Evolutionary conservation across 805 yeast genomes (phyloP).

Genomic region (Starmerella kuoi): DNA sequence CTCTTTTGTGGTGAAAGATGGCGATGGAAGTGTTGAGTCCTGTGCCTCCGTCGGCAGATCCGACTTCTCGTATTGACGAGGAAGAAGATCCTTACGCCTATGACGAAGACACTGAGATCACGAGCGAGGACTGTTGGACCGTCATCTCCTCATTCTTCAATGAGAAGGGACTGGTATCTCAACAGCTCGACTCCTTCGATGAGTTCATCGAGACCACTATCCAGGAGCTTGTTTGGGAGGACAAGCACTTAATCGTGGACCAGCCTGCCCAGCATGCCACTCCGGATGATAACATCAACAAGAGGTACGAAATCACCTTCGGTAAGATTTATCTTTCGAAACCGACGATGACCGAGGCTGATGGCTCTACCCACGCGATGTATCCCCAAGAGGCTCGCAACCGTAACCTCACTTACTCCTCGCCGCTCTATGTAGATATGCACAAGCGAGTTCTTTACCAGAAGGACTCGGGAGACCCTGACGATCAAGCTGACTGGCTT

Average conservation of each 20-base stretch:
- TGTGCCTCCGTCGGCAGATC: conserved; percentile 10
- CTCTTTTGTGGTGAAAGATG: conserved; percentile 9
- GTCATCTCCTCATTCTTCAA: conserved; percentile 92
- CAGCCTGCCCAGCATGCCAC: conserved; percentile 97
- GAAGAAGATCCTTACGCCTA: conserved; percentile 37
- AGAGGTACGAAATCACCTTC: conserved; percentile 91
- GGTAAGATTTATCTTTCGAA: conserved; percentile 93
- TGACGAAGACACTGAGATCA: conserved; percentile 61
- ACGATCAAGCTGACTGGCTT: conserved; percentile 45
- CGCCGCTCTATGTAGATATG: conserved; percentile 94
- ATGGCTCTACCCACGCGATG: conserved; percentile 98
- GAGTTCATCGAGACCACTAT: conserved; percentile 94
- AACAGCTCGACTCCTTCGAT: conserved; percentile 95
- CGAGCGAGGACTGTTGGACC: conserved; percentile 98
- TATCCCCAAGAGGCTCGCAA: conserved; percentile 97
- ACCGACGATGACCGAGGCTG: conserved; percentile 98
- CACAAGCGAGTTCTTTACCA: conserved; percentile 60
- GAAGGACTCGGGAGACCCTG: conserved; percentile 23
- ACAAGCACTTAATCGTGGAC: conserved; percentile 82
- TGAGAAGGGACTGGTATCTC: conserved; percentile 93
- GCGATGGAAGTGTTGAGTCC: conserved; percentile 19
- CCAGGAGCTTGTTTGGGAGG: conserved; percentile 94
- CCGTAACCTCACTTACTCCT: conserved; percentile 89
- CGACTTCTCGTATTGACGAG: conserved; percentile 4
- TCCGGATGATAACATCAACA: conserved; percentile 77